Conservation (phyloP, 352 stramenopile species). For the Globisporangium mamillatum region DNA sequence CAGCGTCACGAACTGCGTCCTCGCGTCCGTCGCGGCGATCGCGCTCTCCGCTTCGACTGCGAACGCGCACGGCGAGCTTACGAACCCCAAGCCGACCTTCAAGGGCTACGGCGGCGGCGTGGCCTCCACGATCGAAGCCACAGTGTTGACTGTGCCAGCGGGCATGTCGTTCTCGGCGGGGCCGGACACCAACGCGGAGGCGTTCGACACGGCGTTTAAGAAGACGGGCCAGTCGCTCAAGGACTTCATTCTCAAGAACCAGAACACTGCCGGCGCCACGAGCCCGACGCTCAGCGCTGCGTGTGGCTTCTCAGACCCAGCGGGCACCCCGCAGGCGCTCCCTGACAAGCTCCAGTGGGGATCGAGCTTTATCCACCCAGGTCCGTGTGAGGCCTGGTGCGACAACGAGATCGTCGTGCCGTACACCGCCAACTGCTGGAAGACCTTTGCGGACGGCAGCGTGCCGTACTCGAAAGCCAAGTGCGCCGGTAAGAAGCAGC, state of each 20-base stretch:
- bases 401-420: too few species aligned
- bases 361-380: background rate
- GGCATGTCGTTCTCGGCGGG: slow-evolving; percentile 12
- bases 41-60: slow-evolving; percentile 3
- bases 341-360: slow-evolving; percentile 11
- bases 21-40: slow-evolving; percentile 2
- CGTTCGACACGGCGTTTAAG: slow-evolving; percentile 15
- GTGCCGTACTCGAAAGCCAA: too few species aligned
- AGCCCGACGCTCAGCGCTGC: background rate
- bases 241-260: slow-evolving; percentile 20
- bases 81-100: slow-evolving; percentile 8
- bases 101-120: slow-evolving; percentile 10
- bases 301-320: slow-evolving; percentile 17
- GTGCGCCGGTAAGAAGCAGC: too few species aligned
- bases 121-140: background rate
- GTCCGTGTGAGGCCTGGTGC: too few species aligned
- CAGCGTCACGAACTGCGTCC: slow-evolving; percentile 3
- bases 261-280: slow-evolving; percentile 2
- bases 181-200: slow-evolving; percentile 6
- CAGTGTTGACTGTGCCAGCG: background rate
- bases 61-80: slow-evolving; percentile 8
- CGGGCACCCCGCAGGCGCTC: slow-evolving; percentile 13
- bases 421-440: too few species aligned
- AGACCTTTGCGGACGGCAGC: too few species aligned
- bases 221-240: slow-evolving; percentile 10